Evolutionary conservation across 2,329 filamentous ascomycete species (phyloP).

Genomic region (Xylariales sp.): DNA sequence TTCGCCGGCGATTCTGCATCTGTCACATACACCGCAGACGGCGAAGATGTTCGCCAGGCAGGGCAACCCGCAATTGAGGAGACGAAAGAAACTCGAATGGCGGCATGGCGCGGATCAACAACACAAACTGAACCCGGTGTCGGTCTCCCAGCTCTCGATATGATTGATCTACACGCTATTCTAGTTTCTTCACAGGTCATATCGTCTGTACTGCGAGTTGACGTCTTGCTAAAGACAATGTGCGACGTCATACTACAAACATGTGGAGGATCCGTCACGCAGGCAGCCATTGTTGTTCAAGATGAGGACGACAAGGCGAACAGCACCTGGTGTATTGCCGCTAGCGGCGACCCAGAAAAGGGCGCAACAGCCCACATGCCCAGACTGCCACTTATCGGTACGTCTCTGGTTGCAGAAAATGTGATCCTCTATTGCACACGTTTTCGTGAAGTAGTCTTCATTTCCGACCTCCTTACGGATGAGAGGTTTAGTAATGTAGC

Average conservation of each 20-base stretch:
- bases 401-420: conserved; percentile 78
- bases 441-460: conserved; percentile 79
- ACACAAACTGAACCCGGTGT: conserved; percentile 69
- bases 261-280: conserved; percentile 75
- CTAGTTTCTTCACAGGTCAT: conserved; percentile 83
- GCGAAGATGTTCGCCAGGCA: conserved; percentile 56
- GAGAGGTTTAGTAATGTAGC: conserved; percentile 82
- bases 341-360: conserved; percentile 76
- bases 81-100: conserved; percentile 68
- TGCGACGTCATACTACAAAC: conserved; percentile 84
- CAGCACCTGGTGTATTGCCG: conserved; percentile 77
- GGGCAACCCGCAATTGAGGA: conserved; percentile 60
- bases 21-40: conserved; percentile 63
- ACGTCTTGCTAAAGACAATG: conserved; percentile 82
- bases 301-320: conserved; percentile 67
- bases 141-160: conserved; percentile 79
- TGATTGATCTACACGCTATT: conserved; percentile 84
- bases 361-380: conserved; percentile 75
- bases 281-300: conserved; percentile 79
- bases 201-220: conserved; percentile 80
- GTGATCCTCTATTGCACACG: conserved; percentile 81
- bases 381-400: conserved; percentile 72
- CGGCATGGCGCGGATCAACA: conserved; percentile 72
- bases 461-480: conserved; percentile 78
- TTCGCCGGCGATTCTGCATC: conserved; percentile 69